Evolutionary conservation across 2,329 filamentous ascomycete genomes (phyloP).

Genomic region (Cordyceps cicadae): DNA sequence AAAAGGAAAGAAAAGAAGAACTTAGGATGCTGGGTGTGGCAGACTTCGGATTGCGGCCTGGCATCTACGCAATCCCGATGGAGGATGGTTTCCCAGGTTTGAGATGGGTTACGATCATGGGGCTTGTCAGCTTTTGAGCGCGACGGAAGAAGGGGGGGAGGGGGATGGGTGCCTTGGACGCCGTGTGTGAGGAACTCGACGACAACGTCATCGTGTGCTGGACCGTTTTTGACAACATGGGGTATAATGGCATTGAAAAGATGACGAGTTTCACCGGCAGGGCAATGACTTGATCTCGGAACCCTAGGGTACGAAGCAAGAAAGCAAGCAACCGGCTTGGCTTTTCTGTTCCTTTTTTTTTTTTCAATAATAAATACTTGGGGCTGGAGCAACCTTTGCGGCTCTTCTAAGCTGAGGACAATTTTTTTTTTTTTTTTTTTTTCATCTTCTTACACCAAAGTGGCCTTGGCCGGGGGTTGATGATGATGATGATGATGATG

Average conservation of each 20-base stretch:
- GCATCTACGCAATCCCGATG: neutral
- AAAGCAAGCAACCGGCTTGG: no score
- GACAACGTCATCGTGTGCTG: neutral
- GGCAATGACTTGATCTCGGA: neutral
- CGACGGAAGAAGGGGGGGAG: no score
- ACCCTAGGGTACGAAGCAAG: neutral
- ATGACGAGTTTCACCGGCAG: neutral
- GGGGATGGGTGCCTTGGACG: neutral
- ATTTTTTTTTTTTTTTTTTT: slow-evolving; percentile 8
- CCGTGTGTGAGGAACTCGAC: neutral
- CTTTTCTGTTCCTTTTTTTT: no score
- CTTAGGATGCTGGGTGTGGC: neutral
- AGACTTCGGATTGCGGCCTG: neutral
- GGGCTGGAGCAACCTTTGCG: no score
- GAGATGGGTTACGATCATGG: neutral
- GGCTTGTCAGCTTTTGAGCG: neutral
- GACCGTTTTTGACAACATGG: neutral
- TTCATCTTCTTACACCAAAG: neutral
- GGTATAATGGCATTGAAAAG: neutral
- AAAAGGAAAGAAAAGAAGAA: no score
- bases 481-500: no score
- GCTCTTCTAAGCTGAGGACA: neutral
- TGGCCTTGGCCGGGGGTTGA: neutral
- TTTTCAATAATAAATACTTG: neutral
- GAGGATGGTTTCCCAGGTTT: neutral